These are phyloP conservation scores for Oryza meridionalis DNA, from an alignment of 176 grass and related monocot species.

Conservation along the genomic window DNA sequence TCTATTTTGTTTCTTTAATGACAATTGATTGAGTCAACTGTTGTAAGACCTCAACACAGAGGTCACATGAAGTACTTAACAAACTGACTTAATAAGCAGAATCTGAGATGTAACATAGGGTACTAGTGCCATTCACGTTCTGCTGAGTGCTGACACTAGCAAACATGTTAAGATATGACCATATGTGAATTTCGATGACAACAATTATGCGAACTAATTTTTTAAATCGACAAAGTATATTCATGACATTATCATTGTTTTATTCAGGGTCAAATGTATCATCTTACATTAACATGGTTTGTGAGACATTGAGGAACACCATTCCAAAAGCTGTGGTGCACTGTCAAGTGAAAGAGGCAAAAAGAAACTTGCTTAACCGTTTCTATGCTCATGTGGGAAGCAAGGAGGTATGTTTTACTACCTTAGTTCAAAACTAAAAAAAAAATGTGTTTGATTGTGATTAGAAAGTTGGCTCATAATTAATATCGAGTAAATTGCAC, in stretches of 20 bases:
- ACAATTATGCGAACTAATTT: not conserved
- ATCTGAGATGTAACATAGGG: not conserved
- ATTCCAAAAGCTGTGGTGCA: conserved; percentile 93
- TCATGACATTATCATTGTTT: conserved; percentile 14
- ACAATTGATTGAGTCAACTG: not conserved
- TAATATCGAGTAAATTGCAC: too few relatives aligned
- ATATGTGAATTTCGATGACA: not conserved
- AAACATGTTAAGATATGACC: not conserved
- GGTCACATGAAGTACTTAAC: not conserved
- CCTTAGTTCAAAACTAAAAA: not conserved
- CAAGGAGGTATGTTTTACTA: conserved; percentile 75
- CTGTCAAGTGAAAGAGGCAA: conserved; percentile 97
- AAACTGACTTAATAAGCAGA: not conserved
- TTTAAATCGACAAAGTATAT: conserved; percentile 14
- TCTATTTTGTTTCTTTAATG: not conserved
- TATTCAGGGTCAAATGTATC: conserved; percentile 91
- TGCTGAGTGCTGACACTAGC: not conserved
- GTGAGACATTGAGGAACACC: conserved; percentile 87
- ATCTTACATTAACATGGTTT: conserved; percentile 93
- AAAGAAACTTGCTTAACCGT: conserved; percentile 81
- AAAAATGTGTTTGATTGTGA: not conserved
- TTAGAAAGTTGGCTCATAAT: not conserved
- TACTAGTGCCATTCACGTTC: conserved; percentile 1
- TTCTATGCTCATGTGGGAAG: conserved; percentile 96
- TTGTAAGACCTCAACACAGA: not conserved